Evolutionary conservation across 139 green algal genomes (phyloP).

Genomic region (Ulvella scutata): DNA sequence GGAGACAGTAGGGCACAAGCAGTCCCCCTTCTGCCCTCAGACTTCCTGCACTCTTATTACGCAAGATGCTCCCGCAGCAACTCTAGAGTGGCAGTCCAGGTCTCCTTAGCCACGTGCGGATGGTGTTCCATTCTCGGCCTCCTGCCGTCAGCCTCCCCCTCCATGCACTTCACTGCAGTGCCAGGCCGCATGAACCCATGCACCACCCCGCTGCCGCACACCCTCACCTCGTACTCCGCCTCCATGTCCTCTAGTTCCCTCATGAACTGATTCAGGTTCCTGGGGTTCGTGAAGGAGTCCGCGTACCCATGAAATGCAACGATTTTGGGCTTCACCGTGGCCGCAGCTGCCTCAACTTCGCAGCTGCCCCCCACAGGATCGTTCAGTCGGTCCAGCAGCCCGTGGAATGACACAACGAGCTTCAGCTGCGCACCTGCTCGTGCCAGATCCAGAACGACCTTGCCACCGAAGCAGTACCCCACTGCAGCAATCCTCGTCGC

Average conservation of each 20-base stretch:
- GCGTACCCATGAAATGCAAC: background rate
- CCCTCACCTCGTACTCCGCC: background rate
- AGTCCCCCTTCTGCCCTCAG: too few relatives aligned
- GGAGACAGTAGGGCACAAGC: too few relatives aligned
- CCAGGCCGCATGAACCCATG: background rate
- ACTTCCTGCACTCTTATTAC: too few relatives aligned
- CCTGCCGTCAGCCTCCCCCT: background rate
- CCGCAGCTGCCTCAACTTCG: background rate
- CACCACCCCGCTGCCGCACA: background rate
- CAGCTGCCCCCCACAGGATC: too few relatives aligned
- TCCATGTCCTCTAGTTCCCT: background rate
- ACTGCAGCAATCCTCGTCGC: background rate
- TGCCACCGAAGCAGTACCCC: background rate
- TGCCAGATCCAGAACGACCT: background rate
- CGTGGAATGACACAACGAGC: background rate
- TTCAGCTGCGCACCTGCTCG: background rate
- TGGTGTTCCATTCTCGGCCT: too few relatives aligned
- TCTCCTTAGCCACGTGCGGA: background rate
- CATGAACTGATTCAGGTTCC: background rate
- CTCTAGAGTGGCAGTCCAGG: background rate
- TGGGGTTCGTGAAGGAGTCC: background rate
- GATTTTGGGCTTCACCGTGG: background rate
- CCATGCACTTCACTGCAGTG: background rate
- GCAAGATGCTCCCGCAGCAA: background rate
- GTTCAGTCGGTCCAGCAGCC: background rate